Conservation (phyloP, 306 rosid species). For the Citrullus mucosospermus region DNA sequence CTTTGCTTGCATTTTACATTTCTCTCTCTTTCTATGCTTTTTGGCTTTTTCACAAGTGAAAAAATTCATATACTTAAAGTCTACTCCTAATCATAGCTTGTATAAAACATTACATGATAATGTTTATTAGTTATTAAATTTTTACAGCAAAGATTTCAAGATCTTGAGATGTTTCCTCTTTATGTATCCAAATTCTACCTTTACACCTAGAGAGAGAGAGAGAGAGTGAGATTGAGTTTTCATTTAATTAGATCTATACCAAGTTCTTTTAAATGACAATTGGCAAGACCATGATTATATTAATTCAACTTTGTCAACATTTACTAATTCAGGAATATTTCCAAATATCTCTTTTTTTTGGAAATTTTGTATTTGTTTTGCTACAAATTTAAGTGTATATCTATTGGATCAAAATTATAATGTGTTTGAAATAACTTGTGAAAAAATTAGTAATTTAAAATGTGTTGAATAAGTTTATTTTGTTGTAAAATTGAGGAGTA, state of each 20-base stretch:
- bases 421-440: too few relatives aligned
- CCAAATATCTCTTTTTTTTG: too few relatives aligned
- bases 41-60: background rate
- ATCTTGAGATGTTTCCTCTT: background rate
- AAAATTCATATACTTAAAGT: background rate
- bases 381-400: too few relatives aligned
- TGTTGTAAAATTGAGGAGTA: too few relatives aligned
- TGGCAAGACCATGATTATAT: too few relatives aligned
- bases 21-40: background rate
- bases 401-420: too few relatives aligned
- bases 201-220: background rate
- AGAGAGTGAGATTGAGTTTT: background rate
- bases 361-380: too few relatives aligned
- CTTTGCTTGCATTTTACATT: constrained; percentile 4
- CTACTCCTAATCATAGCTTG: background rate
- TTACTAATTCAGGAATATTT: too few relatives aligned
- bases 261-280: too few relatives aligned
- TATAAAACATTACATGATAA: background rate
- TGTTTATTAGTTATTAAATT: background rate
- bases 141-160: background rate
- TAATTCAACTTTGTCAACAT: too few relatives aligned
- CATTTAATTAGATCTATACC: background rate
- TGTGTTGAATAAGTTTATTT: too few relatives aligned
- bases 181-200: background rate
- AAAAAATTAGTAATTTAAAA: too few relatives aligned